phyloP scores from a whole-genome alignment of 2,329 filamentous ascomycete species.

The Rhynchosporium agropyri region DNA sequence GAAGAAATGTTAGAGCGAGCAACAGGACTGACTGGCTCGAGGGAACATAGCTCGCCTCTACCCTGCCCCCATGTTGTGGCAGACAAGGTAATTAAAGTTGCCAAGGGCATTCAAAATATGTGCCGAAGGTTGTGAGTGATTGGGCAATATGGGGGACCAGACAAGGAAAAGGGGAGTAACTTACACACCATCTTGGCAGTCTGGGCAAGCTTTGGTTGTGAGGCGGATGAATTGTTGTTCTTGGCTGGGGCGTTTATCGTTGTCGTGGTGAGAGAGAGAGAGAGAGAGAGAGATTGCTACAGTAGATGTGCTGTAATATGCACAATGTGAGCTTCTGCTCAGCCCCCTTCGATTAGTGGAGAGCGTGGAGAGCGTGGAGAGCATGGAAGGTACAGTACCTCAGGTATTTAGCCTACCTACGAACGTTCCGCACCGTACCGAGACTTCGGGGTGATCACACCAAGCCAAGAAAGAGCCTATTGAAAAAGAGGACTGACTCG shows the following conservation, averaged over 20 bases:
- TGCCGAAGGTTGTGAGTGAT: constrained; percentile 11
- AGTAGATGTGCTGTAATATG: too few relatives aligned
- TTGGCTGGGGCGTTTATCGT: not conserved
- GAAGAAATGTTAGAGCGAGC: not conserved
- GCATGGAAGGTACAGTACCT: too few relatives aligned
- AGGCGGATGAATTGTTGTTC: not conserved
- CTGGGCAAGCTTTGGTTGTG: not conserved
- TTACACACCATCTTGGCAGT: constrained; percentile 38
- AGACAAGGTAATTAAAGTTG: constrained; percentile 9
- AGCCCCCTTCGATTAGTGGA: constrained; percentile 23
- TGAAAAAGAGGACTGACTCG: constrained; percentile 18
- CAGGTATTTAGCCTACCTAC: too few relatives aligned
- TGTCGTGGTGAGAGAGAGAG: constrained; percentile 8
- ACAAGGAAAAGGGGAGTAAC: constrained; percentile 23
- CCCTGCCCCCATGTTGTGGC: constrained; percentile 9
- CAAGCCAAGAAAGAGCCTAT: constrained; percentile 10
- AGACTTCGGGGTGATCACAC: constrained; percentile 12
- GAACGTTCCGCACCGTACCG: not conserved
- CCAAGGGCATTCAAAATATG: constrained; percentile 15
- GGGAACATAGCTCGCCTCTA: not conserved
- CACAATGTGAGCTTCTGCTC: constrained; percentile 17
- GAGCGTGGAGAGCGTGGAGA: too few relatives aligned
- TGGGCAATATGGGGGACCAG: constrained; percentile 5
- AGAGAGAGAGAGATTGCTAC: not conserved
- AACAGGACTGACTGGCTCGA: constrained; percentile 3